Base-by-base conservation (phyloP, 495 filamentous ascomycete species). In the Glutinoglossum americanum region DNA sequence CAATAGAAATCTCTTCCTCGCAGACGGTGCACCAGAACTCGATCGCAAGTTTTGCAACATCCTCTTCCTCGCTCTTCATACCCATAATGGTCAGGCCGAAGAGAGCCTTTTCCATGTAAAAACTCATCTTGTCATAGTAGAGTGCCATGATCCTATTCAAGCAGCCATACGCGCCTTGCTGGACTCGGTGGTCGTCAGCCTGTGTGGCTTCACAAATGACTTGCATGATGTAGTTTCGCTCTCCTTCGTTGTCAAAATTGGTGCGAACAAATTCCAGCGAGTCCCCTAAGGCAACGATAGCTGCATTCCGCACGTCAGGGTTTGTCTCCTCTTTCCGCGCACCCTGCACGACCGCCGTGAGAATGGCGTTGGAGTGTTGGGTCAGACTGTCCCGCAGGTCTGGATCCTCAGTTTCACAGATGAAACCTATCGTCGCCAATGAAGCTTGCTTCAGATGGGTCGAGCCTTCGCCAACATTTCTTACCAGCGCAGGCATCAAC, bases 11-110 rank as follows among this genome's bases (percentile, higher is more conserved):
- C 68, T 98, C 92, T 71, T 98, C 92, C 67, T 98, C 92, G 72
- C 92, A 97, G 41, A 98, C 92, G 21, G 92, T 97, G 72, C 92
- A 96, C 92, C 92, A 98, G 74, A 98, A 98, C 65, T 98, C 92
- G 60, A 98, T 87, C 26, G 92, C 92, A 28, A 98, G 78, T 76
- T 98, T 98, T 45, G 93, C 82, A 41, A 97, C 93, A 69, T 97
- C 92, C 68, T 98, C 92, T 63, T 98, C 92, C 10, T 86, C 84
- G 68, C 81, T 90, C 76, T 92, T 94, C 93, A 98, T 98, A 58
- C 92, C 93, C 73, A 94, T 80, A 59, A 97, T 93, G n/a, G 93
- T 98, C 15, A 98, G 76, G 49, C 93, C 92, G 68, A 97, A 98
- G 39, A 98, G 75, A 49, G 92, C 92, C 78, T 96, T 97, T 78